Evolutionary conservation across 306 rosid species (phyloP).

Genomic region (Cicer yamashitae): DNA sequence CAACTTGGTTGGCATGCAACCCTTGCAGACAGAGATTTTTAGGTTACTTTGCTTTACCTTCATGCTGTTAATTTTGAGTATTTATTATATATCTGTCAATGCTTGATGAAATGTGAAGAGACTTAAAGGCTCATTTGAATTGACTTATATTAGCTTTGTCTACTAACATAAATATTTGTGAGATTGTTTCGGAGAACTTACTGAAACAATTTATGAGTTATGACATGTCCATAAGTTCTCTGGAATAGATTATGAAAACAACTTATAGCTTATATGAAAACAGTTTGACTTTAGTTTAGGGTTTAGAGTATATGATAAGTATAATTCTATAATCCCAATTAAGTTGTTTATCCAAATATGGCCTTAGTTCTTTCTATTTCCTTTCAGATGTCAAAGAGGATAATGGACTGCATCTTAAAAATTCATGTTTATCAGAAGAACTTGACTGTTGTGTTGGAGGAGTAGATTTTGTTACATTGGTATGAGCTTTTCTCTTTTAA

Average conservation of each 20-base stretch:
- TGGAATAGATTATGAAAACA: too few species aligned
- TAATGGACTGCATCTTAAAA: constrained; percentile 28
- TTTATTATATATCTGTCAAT: neutral
- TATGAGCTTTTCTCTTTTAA: constrained; percentile 45
- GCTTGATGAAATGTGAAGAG: constrained; percentile 21
- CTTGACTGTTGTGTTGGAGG: constrained; percentile 72
- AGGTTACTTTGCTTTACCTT: constrained; percentile 46
- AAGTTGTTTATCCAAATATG: too few species aligned
- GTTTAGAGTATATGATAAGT: too few species aligned
- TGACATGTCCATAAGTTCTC: too few species aligned
- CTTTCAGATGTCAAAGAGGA: constrained; percentile 53
- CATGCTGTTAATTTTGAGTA: constrained; percentile 8
- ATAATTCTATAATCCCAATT: too few species aligned
- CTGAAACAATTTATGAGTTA: too few species aligned
- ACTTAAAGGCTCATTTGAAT: neutral
- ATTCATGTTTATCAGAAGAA: constrained; percentile 44
- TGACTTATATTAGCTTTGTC: too few species aligned
- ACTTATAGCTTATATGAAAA: too few species aligned
- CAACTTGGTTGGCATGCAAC: constrained; percentile 76
- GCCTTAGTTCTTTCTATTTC: constrained; percentile 26
- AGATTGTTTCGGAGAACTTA: too few species aligned
- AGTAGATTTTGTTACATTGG: constrained; percentile 86
- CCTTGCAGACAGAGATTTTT: constrained; percentile 52
- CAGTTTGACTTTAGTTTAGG: too few species aligned
- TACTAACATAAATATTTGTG: too few species aligned